Percentiles rank a stretch among this genome's conserved stretches.
Evolutionary conservation across 2,329 filamentous ascomycete species (phyloP).

Genomic region (Coniochaeta ligniaria): DNA sequence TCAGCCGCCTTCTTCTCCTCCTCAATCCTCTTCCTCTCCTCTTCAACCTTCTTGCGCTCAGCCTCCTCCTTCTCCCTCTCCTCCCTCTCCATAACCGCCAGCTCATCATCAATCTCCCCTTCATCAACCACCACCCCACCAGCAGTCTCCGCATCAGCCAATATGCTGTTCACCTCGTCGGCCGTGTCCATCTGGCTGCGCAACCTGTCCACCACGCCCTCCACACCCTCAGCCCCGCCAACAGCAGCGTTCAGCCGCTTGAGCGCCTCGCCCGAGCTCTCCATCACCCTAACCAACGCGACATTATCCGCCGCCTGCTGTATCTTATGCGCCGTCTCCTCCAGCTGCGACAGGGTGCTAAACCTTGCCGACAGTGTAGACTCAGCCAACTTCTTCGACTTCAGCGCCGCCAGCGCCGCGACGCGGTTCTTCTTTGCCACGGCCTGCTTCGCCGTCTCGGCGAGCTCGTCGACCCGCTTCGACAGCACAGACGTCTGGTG

Average conservation of each 20-base stretch:
- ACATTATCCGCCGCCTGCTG: slow-evolving; percentile 82
- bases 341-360: slow-evolving; percentile 70
- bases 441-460: slow-evolving; percentile 58
- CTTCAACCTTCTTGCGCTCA: slow-evolving; percentile 43
- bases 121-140: slow-evolving; percentile 55
- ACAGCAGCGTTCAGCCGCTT: slow-evolving; percentile 66
- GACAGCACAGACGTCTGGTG: slow-evolving; percentile 63
- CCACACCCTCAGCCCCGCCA: slow-evolving; percentile 69
- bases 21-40: slow-evolving; percentile 32
- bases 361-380: slow-evolving; percentile 63
- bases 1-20: slow-evolving; percentile 20
- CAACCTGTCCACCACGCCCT: slow-evolving; percentile 66
- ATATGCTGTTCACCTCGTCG: slow-evolving; percentile 73
- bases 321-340: slow-evolving; percentile 75
- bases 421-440: slow-evolving; percentile 66
- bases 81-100: slow-evolving; percentile 64
- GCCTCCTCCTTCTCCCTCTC: slow-evolving; percentile 46
- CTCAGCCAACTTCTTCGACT: slow-evolving; percentile 77
- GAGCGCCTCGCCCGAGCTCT: slow-evolving; percentile 67
- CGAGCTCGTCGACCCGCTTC: slow-evolving; percentile 59
- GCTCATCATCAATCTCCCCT: slow-evolving; percentile 77
- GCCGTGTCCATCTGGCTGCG: slow-evolving; percentile 73
- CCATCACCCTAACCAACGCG: slow-evolving; percentile 76
- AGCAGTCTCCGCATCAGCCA: slow-evolving; percentile 52
- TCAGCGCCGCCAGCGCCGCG: slow-evolving; percentile 69